Conservation (phyloP, 179 eudicot species). For the Corrigiola litoralis region DNA sequence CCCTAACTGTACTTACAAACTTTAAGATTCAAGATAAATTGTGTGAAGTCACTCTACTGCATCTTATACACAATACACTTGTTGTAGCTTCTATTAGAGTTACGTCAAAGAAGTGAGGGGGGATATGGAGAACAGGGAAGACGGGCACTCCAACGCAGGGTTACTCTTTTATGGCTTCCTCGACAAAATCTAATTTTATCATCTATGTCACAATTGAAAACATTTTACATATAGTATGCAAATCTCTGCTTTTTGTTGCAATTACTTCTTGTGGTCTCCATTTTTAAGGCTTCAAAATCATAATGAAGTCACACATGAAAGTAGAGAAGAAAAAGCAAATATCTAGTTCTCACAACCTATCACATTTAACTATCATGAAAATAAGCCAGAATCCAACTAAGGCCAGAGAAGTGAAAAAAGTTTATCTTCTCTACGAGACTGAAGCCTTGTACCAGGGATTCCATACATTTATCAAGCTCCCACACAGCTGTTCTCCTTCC, state of each 20-base stretch:
- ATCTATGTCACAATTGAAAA: background rate
- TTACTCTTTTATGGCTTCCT: too few species aligned
- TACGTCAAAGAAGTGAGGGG: too few species aligned
- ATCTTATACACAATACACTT: too few species aligned
- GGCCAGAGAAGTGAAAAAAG: background rate
- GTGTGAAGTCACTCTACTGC: too few species aligned
- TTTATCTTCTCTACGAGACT: background rate
- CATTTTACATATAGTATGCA: background rate
- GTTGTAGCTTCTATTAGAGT: too few species aligned
- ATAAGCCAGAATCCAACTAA: background rate
- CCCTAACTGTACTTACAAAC: too few species aligned
- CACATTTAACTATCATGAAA: background rate
- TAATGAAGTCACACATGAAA: background rate
- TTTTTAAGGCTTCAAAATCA: background rate
- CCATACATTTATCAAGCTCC: slow-evolving; percentile 95
- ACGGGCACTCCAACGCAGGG: too few species aligned
- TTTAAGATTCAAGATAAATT: too few species aligned
- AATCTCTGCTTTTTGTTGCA: background rate
- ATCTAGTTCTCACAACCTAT: background rate
- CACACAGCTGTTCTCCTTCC: slow-evolving; percentile 93
- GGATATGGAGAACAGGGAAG: too few species aligned
- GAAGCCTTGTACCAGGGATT: slow-evolving; percentile 10
- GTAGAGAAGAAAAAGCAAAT: background rate
- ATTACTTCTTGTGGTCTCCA: background rate
- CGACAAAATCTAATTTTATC: too few species aligned